phyloP scores from a whole-genome alignment of 2,329 filamentous ascomycete species.

The Penicillium aurantiogriseum region DNA sequence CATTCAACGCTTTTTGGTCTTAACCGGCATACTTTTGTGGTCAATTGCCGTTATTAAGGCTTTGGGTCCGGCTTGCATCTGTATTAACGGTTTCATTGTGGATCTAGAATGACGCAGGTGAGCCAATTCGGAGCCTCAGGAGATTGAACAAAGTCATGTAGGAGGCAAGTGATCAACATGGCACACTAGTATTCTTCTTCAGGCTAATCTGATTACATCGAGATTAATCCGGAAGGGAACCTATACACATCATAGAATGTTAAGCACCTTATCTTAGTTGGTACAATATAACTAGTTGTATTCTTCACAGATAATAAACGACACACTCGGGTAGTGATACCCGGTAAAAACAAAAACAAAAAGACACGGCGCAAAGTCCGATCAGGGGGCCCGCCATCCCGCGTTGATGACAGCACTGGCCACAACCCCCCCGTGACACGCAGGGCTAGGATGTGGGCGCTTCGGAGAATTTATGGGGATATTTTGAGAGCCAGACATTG shows the following conservation, averaged over 20 bases:
- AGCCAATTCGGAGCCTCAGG: not conserved
- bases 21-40: not conserved
- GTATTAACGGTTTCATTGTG: not conserved
- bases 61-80: not conserved
- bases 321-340: not conserved
- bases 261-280: not conserved
- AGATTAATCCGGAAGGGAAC: not conserved
- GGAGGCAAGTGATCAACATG: not conserved
- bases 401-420: conserved; percentile 22
- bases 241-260: not conserved
- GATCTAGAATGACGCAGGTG: conserved; percentile 1
- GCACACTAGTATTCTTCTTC: not conserved
- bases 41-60: not conserved
- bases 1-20: not conserved
- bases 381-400: conserved; percentile 13
- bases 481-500: not conserved
- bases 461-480: conserved; percentile 19
- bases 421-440: conserved; percentile 10
- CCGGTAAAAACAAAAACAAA: not conserved
- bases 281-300: not conserved
- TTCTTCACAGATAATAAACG: conserved; percentile 1
- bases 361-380: conserved; percentile 16
- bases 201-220: not conserved
- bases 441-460: not conserved
- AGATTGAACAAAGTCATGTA: not conserved